A percentile compares a stretch with the other conserved stretches of the same genome.
Conservation (phyloP, 345 rosid species). For the Boechera stricta region DNA sequence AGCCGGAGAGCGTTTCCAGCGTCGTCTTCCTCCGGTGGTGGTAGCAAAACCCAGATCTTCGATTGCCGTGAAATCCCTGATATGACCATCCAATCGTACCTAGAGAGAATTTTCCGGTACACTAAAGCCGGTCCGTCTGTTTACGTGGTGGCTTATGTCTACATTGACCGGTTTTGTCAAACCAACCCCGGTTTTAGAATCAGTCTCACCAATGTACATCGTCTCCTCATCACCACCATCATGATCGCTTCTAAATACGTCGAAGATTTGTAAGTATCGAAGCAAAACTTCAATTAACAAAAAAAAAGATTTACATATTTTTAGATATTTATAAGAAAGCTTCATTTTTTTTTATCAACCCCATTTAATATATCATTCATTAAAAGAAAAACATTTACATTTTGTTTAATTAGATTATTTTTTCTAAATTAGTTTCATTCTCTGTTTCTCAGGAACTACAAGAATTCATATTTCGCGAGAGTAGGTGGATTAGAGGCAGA, state of each 20-base stretch:
- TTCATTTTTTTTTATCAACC: background rate
- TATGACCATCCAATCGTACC: slow-evolving; percentile 72
- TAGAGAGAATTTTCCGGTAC: slow-evolving; percentile 86
- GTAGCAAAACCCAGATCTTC: slow-evolving; percentile 52
- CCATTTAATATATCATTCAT: too few relatives aligned
- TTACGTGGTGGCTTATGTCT: slow-evolving; percentile 85
- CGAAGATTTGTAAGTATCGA: slow-evolving; percentile 76
- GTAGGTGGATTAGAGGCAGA: slow-evolving; percentile 80
- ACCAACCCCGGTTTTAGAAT: slow-evolving; percentile 75
- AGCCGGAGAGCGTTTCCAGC: slow-evolving; percentile 50
- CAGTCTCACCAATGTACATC: slow-evolving; percentile 67
- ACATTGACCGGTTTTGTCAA: slow-evolving; percentile 85
- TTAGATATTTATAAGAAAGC: too few relatives aligned
- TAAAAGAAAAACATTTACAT: background rate
- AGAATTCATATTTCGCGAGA: slow-evolving; percentile 78
- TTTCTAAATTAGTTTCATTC: background rate
- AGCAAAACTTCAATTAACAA: background rate
- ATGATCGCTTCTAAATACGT: slow-evolving; percentile 92
- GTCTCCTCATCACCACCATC: slow-evolving; percentile 79
- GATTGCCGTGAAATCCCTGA: slow-evolving; percentile 77
- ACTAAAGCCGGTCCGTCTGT: slow-evolving; percentile 84
- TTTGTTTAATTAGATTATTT: background rate
- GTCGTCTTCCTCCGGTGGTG: background rate
- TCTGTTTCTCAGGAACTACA: slow-evolving; percentile 61
- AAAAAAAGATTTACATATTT: too few relatives aligned